phyloP scores from a whole-genome alignment of 768 basidiomycete genomes.

The Leccinum disarticulatum region DNA sequence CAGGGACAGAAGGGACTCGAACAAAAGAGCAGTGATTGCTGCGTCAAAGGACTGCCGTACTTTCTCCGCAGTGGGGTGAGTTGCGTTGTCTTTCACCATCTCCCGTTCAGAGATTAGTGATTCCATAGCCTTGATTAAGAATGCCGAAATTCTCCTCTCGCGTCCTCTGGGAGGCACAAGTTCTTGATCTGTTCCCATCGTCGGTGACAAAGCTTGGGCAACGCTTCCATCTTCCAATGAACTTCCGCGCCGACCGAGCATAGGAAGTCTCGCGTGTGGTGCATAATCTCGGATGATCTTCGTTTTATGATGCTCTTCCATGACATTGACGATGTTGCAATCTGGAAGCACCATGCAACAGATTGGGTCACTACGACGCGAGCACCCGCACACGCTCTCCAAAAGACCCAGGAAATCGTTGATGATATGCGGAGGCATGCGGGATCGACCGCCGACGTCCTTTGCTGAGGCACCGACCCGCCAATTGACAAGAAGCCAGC shows the following conservation, averaged over 20 bases:
- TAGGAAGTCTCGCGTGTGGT: constrained; percentile 61
- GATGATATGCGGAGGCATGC: constrained; percentile 53
- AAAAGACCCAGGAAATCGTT: constrained; percentile 65
- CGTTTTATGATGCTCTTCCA: constrained; percentile 58
- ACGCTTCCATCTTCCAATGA: constrained; percentile 1
- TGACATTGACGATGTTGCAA: constrained; percentile 57
- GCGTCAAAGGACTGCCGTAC: constrained; percentile 70
- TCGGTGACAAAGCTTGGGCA: constrained; percentile 6
- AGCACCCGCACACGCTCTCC: constrained; percentile 59
- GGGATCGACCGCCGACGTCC: constrained; percentile 36
- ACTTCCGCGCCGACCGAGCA: constrained; percentile 26
- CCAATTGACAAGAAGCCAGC: constrained; percentile 82
- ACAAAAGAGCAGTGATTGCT: constrained; percentile 62
- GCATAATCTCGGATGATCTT: constrained; percentile 68
- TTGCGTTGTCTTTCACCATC: constrained; percentile 30
- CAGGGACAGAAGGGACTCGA: constrained; percentile 61
- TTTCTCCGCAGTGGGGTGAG: constrained; percentile 55
- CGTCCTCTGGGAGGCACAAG: constrained; percentile 50
- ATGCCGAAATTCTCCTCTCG: constrained; percentile 61
- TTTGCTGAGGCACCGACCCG: constrained; percentile 41
- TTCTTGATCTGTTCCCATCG: constrained; percentile 25
- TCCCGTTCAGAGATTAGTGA: constrained; percentile 51
- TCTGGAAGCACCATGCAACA: constrained; percentile 65
- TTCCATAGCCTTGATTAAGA: constrained; percentile 64
- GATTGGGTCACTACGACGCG: constrained; percentile 44